Evolutionary conservation across 768 basidiomycete genomes (phyloP).

Genomic region (Rhizopogon sp.): DNA sequence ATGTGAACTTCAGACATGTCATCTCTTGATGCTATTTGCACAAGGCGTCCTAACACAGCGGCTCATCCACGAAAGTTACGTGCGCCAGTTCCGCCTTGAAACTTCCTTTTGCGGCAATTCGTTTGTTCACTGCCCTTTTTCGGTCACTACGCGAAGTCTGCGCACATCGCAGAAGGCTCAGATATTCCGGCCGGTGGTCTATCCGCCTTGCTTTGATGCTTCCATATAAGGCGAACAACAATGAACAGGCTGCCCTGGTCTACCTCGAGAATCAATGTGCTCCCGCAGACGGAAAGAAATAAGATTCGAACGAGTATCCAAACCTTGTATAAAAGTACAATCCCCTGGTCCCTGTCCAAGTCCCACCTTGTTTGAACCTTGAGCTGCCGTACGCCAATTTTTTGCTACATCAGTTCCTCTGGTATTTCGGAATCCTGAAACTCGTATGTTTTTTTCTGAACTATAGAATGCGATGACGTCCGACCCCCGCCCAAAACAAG

Average conservation of each 20-base stretch:
- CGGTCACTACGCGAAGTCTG: slow-evolving; percentile 19
- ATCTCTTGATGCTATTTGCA: slow-evolving; percentile 19
- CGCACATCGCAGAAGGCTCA: slow-evolving; percentile 29
- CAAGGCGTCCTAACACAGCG: slow-evolving; percentile 19
- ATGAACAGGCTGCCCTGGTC: slow-evolving; percentile 18
- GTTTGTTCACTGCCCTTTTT: slow-evolving; percentile 32
- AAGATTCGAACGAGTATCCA: slow-evolving; percentile 23
- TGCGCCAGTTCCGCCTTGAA: slow-evolving; percentile 29
- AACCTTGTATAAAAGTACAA: slow-evolving; percentile 32
- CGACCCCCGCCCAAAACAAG: slow-evolving; percentile 31
- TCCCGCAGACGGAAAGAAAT: slow-evolving; percentile 20
- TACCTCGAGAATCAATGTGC: slow-evolving; percentile 14
- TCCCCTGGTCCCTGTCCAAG: slow-evolving; percentile 25
- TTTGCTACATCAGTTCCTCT: slow-evolving; percentile 22
- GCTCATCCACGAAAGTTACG: slow-evolving; percentile 21
- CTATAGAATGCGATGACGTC: slow-evolving; percentile 32
- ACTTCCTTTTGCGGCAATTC: slow-evolving; percentile 31
- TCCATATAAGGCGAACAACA: slow-evolving; percentile 27
- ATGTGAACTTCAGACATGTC: slow-evolving; percentile 16
- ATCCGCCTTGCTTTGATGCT: slow-evolving; percentile 26
- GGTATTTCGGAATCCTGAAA: slow-evolving; percentile 18
- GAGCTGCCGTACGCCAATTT: slow-evolving; percentile 34
- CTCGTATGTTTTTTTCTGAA: slow-evolving; percentile 18
- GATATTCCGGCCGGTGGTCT: slow-evolving; percentile 23
- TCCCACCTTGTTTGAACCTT: slow-evolving; percentile 27